Evolutionary conservation across 441 rosid species (phyloP).

Genomic region (Erodium texanum): DNA sequence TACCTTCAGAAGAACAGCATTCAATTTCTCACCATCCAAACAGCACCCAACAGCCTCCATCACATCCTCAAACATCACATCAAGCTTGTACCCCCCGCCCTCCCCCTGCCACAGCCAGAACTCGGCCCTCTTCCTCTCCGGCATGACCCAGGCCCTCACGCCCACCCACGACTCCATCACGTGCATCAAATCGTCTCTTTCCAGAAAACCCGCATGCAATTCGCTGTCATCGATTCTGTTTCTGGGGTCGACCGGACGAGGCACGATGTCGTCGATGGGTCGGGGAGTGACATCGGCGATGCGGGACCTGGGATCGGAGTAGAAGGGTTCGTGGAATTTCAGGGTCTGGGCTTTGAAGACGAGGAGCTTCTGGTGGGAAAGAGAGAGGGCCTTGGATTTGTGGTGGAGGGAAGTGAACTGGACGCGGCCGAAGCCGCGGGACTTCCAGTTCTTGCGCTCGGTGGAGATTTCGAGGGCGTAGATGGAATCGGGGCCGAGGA

Average conservation of each 20-base stretch:
- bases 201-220: slow-evolving; percentile 52
- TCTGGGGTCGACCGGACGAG: slow-evolving; percentile 41
- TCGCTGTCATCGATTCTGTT: slow-evolving; percentile 36
- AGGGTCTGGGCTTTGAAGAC: slow-evolving; percentile 42
- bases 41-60: slow-evolving; percentile 49
- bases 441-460: slow-evolving; percentile 61
- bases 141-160: slow-evolving; percentile 77
- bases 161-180: slow-evolving; percentile 57
- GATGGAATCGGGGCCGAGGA: slow-evolving; percentile 54
- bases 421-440: slow-evolving; percentile 68
- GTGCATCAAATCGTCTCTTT: slow-evolving; percentile 25
- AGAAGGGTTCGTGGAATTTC: slow-evolving; percentile 39
- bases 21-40: slow-evolving; percentile 27
- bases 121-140: slow-evolving; percentile 59
- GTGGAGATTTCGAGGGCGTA: slow-evolving; percentile 67
- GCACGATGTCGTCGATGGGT: slow-evolving; percentile 55
- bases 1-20: slow-evolving; percentile 63
- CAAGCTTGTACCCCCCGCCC: slow-evolving; percentile 48
- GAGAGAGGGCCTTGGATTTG: slow-evolving; percentile 33
- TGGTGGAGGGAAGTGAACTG: slow-evolving; percentile 57
- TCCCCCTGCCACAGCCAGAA: slow-evolving; percentile 48
- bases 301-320: background rate
- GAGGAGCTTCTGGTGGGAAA: slow-evolving; percentile 39
- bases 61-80: slow-evolving; percentile 61
- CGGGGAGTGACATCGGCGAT: slow-evolving; percentile 54